These are phyloP conservation scores for Elaeagnus macrophylla DNA, from an alignment of 306 rosid species.

Conservation along the genomic window DNA sequence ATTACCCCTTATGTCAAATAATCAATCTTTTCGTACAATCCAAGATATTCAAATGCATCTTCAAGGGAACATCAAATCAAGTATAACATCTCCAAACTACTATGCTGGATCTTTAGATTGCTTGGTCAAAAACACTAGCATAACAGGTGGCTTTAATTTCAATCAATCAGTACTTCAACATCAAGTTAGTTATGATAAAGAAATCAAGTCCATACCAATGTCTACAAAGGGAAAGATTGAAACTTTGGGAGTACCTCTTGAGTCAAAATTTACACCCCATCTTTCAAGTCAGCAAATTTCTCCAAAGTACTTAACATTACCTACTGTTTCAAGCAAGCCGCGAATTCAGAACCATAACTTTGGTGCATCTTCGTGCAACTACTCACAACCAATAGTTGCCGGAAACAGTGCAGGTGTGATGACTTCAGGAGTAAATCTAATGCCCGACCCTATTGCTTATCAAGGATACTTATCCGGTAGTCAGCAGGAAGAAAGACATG, in stretches of 20 bases:
- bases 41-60: slow-evolving; percentile 1
- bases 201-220: slow-evolving; percentile 7
- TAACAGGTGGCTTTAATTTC: background rate
- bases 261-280: slow-evolving; percentile 3
- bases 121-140: slow-evolving; percentile 1
- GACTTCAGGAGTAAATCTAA: slow-evolving; percentile 4
- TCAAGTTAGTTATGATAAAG: slow-evolving; percentile 9
- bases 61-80: slow-evolving; percentile 3
- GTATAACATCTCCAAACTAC: slow-evolving; percentile 1
- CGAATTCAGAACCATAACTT: background rate
- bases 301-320: slow-evolving; percentile 18
- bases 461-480: slow-evolving; percentile 5
- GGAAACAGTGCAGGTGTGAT: slow-evolving; percentile 1
- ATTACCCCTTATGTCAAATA: slow-evolving; percentile 4
- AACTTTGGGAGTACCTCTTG: slow-evolving; percentile 5
- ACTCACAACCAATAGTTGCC: slow-evolving; percentile 5
- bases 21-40: slow-evolving; percentile 5
- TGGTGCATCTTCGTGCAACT: slow-evolving; percentile 8
- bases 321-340: slow-evolving; percentile 8
- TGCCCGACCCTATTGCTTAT: slow-evolving; percentile 10
- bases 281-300: slow-evolving; percentile 18
- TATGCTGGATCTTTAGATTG: slow-evolving; percentile 8
- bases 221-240: slow-evolving; percentile 7
- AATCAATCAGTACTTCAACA: background rate
- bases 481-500: slow-evolving; percentile 15